Base-by-base conservation (phyloP, 768 basidiomycete genomes). In the Tylopilus felleus region DNA sequence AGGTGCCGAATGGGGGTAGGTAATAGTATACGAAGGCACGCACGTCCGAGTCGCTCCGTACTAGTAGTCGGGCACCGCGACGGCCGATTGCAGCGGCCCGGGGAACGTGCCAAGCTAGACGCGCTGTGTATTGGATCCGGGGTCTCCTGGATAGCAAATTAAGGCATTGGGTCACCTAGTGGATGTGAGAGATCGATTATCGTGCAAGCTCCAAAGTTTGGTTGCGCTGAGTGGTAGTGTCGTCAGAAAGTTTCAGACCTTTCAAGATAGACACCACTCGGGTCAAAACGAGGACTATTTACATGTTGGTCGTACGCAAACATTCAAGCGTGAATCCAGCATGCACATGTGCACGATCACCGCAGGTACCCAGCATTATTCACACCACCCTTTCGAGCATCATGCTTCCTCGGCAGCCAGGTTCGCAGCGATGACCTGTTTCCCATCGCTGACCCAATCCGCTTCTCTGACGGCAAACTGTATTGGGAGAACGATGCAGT, bases 121-220 rank as follows among this genome's bases (percentile, higher is more conserved):
- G n/a, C n/a, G n/a, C n/a, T n/a, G n/a, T n/a, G n/a, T n/a, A n/a
- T 52, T 57, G n/a, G 60, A 71, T 12, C 3, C 44, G 1, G 65
- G 58, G 27, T 71, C 69, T 4, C 69, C 69, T 13, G 68, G 68
- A 25, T 71, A 67, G 58, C 59, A n/a, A n/a, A n/a, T n/a, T n/a
- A 63, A 19, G 65, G 58, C 35, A 59, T 38, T 29, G 60, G 62
- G 27, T 65, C 54, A 17, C 46, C 48, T 12, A 69, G 49, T 17
- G 54, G 49, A 7, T 71, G 69, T 21, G 68, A 58, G 47, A 69
- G 69, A 40, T 69, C 69, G 33, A 63, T 27, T 40, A 71, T 55
- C 19, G 49, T 55, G 31, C 1, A 2, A 12, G 59, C n/a, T n/a
- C n/a, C 25, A 27, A 27, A 7, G 25, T 27, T 27, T 27, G 25